These are phyloP conservation scores for Dendrobium chrysotoxum DNA, from an alignment of 106 monocot species.

Conservation along the genomic window DNA sequence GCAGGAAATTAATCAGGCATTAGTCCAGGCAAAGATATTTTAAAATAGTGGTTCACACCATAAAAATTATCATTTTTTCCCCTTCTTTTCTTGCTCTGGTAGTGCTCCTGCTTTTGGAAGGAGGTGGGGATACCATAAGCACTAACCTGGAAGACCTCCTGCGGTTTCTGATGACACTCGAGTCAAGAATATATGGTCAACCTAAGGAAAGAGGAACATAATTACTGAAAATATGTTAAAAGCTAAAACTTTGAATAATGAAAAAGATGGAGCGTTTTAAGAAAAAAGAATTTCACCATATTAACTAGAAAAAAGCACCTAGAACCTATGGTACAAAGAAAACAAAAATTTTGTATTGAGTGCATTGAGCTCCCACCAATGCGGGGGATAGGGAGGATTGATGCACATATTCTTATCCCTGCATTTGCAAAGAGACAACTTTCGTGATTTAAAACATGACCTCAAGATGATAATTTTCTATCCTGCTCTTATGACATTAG, in stretches of 20 bases:
- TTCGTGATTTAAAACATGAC: not conserved
- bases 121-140: not conserved
- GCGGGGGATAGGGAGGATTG: not conserved
- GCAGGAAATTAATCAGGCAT: not conserved
- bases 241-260: not conserved
- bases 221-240: not conserved
- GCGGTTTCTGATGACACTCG: slow-evolving; percentile 99
- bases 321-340: not conserved
- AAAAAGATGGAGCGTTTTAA: not conserved
- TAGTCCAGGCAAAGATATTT: not conserved
- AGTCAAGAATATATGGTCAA: slow-evolving; percentile 92
- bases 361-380: not conserved
- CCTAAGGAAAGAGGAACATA: slow-evolving; percentile 36
- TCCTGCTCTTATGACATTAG: not conserved
- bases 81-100: not conserved
- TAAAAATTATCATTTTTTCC: not conserved
- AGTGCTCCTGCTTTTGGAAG: not conserved
- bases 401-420: not conserved
- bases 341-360: not conserved
- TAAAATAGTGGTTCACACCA: not conserved
- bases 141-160: slow-evolving; percentile 94
- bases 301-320: not conserved
- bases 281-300: not conserved
- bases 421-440: not conserved
- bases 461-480: not conserved